phyloP scores from a whole-genome alignment of 352 stramenopile genomes.

The Globisporangium acanthophoron region DNA sequence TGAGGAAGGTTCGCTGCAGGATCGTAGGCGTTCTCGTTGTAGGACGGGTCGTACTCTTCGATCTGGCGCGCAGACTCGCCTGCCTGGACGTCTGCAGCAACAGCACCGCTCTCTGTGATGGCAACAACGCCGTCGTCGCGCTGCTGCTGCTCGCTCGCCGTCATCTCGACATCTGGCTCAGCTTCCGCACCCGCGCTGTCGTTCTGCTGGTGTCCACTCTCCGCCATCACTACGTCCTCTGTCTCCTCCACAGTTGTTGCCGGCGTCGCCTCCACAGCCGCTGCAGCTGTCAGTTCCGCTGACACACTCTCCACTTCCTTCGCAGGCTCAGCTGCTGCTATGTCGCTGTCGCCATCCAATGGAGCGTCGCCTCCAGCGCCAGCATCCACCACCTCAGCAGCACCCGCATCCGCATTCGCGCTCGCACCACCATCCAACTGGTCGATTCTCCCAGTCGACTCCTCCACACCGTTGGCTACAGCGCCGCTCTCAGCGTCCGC shows the following conservation, averaged over 20 bases:
- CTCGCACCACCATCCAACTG: no score
- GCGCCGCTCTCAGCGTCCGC: no score
- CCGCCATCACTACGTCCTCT: neutral
- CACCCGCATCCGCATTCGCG: no score
- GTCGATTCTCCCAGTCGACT: neutral
- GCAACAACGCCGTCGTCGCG: neutral
- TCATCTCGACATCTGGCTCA: neutral
- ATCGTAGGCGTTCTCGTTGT: conserved; percentile 18
- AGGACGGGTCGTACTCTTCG: conserved; percentile 22
- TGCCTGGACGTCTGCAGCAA: neutral
- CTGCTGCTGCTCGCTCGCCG: neutral
- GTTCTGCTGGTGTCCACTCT: neutral
- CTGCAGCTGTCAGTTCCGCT: no score
- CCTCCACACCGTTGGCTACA: neutral
- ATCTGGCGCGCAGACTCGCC: conserved; percentile 9
- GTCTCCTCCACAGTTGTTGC: neutral
- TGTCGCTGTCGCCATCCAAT: neutral
- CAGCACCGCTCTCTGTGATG: neutral
- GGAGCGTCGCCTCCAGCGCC: no score
- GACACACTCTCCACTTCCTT: neutral
- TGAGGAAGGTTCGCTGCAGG: conserved; percentile 12
- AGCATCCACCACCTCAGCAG: no score
- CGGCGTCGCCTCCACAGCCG: neutral
- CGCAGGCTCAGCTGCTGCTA: no score
- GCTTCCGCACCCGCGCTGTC: neutral